phyloP scores from a whole-genome alignment of 768 basidiomycete genomes.

The Trametopsis cervina region DNA sequence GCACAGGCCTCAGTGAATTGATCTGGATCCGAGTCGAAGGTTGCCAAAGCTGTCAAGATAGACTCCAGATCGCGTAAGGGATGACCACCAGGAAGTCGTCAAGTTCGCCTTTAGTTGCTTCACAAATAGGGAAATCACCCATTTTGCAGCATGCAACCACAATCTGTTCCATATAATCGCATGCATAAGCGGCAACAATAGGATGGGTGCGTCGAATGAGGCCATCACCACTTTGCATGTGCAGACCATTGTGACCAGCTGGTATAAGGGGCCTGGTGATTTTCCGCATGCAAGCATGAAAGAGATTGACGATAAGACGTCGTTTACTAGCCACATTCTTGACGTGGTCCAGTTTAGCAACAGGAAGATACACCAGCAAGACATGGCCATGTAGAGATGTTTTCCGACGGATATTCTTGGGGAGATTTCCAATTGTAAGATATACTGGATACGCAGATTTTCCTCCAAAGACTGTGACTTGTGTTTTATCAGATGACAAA shows the following conservation, averaged over 20 bases:
- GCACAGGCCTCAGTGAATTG: conserved; percentile 11
- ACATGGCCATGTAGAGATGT: conserved; percentile 10
- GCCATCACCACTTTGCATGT: conserved; percentile 19
- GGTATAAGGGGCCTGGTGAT: conserved; percentile 4
- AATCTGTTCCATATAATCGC: conserved; percentile 23
- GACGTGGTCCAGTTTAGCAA: conserved; percentile 6
- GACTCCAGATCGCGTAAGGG: conserved; percentile 1
- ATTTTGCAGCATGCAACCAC: conserved; percentile 16
- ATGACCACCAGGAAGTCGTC: conserved; percentile 5
- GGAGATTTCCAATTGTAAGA: conserved; percentile 13
- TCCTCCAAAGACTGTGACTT: conserved; percentile 1
- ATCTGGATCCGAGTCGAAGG: not conserved
- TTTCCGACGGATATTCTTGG: conserved; percentile 13
- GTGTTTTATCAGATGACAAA: conserved; percentile 12
- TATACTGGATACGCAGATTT: conserved; percentile 15
- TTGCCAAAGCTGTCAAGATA: conserved; percentile 8
- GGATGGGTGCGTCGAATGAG: conserved; percentile 17
- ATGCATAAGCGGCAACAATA: conserved; percentile 15
- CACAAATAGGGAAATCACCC: conserved; percentile 18
- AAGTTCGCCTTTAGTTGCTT: conserved; percentile 4
- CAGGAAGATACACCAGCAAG: conserved; percentile 19
- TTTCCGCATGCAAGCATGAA: conserved; percentile 6
- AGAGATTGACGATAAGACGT: conserved; percentile 7
- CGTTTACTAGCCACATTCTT: conserved; percentile 2
- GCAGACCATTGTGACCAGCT: conserved; percentile 6